These are phyloP conservation scores for Alternaria triticina DNA, from an alignment of 2,329 filamentous ascomycete genomes.

Conservation along the genomic window DNA sequence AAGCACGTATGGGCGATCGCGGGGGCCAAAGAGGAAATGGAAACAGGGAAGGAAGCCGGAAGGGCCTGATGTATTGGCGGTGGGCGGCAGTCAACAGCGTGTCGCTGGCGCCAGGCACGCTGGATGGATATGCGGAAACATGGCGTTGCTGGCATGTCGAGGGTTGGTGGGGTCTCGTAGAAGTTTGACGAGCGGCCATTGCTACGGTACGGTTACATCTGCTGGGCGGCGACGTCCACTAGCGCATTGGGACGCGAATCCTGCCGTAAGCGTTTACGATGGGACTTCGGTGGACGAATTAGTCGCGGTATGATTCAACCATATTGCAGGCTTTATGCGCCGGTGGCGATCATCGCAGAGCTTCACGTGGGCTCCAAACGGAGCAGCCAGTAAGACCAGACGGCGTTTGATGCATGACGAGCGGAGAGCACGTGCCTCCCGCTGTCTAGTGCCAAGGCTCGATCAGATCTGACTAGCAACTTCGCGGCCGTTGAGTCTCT, in stretches of 20 bases:
- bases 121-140: conserved; percentile 27
- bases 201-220: conserved; percentile 44
- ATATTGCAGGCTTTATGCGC: conserved; percentile 26
- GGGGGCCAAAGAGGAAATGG: conserved; percentile 20
- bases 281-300: conserved; percentile 18
- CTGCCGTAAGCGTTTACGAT: conserved; percentile 20
- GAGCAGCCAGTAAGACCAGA: conserved; percentile 10
- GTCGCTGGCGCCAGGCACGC: conserved; percentile 32
- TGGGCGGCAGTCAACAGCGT: conserved; percentile 17
- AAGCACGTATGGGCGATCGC: conserved; percentile 37
- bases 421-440: conserved; percentile 17
- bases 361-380: conserved; percentile 4
- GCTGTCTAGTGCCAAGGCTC: conserved; percentile 7
- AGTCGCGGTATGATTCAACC: conserved; percentile 34
- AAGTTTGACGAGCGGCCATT: conserved; percentile 29
- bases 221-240: conserved; percentile 27
- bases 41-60: conserved; percentile 12
- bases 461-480: neutral
- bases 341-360: conserved; percentile 13
- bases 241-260: conserved; percentile 22
- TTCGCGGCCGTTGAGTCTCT: neutral
- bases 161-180: conserved; percentile 34
- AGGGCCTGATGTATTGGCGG: conserved; percentile 12
- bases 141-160: conserved; percentile 33
- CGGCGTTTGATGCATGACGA: conserved; percentile 7